Conservation (phyloP, 495 filamentous ascomycete genomes). For the Massariosphaeria phaeospora region DNA sequence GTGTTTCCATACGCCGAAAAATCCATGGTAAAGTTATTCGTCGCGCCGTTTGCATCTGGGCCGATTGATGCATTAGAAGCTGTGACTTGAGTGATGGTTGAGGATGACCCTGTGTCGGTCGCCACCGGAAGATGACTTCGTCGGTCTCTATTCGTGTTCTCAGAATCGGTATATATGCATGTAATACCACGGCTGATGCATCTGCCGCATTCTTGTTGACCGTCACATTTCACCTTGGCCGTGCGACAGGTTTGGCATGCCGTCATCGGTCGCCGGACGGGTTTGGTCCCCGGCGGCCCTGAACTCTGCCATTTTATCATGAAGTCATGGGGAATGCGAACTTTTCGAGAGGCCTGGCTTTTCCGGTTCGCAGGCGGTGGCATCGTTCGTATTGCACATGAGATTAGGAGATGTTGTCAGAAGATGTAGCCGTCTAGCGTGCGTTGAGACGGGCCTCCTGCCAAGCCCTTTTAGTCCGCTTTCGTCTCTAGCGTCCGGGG, state of each 20-base stretch:
- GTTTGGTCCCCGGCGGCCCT: not conserved
- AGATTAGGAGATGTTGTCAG: no score
- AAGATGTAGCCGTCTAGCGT: no score
- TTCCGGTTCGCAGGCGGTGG: no score
- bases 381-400: no score
- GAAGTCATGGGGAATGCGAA: not conserved
- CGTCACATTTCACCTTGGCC: not conserved
- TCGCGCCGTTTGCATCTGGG: no score
- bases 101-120: not conserved
- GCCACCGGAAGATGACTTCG: not conserved
- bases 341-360: not conserved
- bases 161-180: not conserved
- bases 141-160: not conserved
- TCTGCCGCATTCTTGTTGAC: not conserved
- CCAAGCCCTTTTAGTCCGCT: no score
- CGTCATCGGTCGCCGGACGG: not conserved
- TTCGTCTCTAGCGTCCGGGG: no score
- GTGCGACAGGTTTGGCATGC: not conserved
- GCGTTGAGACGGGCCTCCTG: no score
- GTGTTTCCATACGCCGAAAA: no score
- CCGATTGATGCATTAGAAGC: no score
- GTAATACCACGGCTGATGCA: not conserved
- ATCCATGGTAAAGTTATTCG: no score
- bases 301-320: not conserved
- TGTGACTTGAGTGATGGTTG: no score